Percentiles rank a stretch among this genome's conserved stretches.
Evolutionary conservation across 2,329 filamentous ascomycete genomes (phyloP).

Genomic region (Aspergillus transmontanensis): DNA sequence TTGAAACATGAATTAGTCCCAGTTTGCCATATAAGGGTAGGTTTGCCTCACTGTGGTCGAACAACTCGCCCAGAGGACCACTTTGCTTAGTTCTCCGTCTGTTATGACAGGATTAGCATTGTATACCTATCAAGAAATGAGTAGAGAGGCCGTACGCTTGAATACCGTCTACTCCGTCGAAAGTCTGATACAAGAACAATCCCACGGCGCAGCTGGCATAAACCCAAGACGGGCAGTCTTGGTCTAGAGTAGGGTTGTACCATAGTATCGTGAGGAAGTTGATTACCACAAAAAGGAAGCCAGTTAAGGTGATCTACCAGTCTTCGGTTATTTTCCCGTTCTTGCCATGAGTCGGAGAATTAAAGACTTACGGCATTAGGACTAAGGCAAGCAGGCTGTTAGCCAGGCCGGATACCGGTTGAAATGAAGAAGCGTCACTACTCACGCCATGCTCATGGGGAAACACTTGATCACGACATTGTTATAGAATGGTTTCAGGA

Average conservation of each 20-base stretch:
- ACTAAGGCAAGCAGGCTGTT: conserved; percentile 30
- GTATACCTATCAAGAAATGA: conserved; percentile 5
- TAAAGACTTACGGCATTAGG: conserved; percentile 52
- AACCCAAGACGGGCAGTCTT: conserved; percentile 92
- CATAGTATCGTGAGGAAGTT: conserved; percentile 92
- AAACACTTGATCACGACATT: conserved; percentile 93
- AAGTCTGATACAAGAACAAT: conserved; percentile 95
- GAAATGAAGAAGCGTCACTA: conserved; percentile 24
- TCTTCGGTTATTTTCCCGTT: conserved; percentile 16
- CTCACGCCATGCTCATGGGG: conserved; percentile 88
- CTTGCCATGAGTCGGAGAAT: conserved; percentile 6
- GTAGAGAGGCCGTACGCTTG: conserved; percentile 70
- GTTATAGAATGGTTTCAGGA: conserved; percentile 97
- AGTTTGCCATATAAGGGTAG: background rate
- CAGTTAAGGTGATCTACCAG: conserved; percentile 76
- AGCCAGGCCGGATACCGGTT: conserved; percentile 9
- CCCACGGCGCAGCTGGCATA: conserved; percentile 90
- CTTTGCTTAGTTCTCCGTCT: conserved; percentile 87
- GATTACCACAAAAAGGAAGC: conserved; percentile 83
- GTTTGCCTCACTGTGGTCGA: conserved; percentile 74
- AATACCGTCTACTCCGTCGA: conserved; percentile 92
- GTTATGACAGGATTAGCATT: conserved; percentile 9
- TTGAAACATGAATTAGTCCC: conserved; percentile 7
- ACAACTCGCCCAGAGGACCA: conserved; percentile 91
- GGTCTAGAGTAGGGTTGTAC: conserved; percentile 93